Percentiles rank a stretch among this genome's conserved stretches.
These are phyloP conservation scores for Tieghemostelium lacteum DNA, from an alignment of 78 protist species.

Conservation along the genomic window DNA sequence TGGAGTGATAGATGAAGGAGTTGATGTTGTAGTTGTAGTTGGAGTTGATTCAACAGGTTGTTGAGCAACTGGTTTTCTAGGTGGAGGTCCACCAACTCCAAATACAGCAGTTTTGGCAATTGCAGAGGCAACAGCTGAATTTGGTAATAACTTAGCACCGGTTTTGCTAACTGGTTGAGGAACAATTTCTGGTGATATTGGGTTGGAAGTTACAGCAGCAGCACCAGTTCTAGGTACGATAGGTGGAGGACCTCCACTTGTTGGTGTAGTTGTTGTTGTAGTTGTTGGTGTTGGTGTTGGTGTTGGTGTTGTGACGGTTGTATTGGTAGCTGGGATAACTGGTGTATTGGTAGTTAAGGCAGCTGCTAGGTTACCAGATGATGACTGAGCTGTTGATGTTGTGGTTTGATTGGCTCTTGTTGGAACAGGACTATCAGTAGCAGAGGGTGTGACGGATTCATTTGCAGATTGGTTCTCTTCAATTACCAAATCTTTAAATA, in stretches of 20 bases:
- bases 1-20: not conserved
- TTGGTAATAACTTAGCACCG: constrained; percentile 33
- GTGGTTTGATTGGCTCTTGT: constrained; percentile 6
- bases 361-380: not conserved
- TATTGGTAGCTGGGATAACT: not conserved
- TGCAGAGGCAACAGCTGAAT: constrained; percentile 58
- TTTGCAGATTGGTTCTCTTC: constrained; percentile 13
- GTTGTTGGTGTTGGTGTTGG: not conserved
- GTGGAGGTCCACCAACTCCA: constrained; percentile 58
- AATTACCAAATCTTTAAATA: constrained; percentile 58
- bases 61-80: constrained; percentile 41
- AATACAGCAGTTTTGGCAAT: constrained; percentile 36
- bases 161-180: constrained; percentile 10
- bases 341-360: constrained; percentile 2
- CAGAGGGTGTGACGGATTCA: not conserved
- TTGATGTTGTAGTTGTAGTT: not conserved
- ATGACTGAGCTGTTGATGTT: not conserved
- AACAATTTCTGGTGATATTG: not conserved
- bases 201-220: constrained; percentile 12
- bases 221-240: constrained; percentile 44
- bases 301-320: not conserved
- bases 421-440: not conserved
- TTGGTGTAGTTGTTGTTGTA: not conserved
- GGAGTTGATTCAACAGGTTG: not conserved
- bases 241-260: constrained; percentile 14